Evolutionary conservation across 768 basidiomycete species (phyloP).

Genomic region (Suillus fuscotomentosus): DNA sequence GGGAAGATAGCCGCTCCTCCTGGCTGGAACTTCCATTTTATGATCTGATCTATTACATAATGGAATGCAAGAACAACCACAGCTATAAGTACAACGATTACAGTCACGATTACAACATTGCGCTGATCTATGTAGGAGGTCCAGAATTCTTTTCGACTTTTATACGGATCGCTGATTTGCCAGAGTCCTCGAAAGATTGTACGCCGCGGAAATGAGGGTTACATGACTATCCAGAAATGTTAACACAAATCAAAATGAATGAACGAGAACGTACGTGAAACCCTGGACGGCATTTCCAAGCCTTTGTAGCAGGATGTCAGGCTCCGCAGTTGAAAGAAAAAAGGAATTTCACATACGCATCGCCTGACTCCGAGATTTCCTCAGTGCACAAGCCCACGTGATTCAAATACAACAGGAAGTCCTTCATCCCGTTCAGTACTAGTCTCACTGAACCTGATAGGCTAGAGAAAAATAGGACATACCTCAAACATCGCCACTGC

Average conservation of each 20-base stretch:
- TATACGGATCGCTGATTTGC: constrained; percentile 3
- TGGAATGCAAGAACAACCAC: not conserved
- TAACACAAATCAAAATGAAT: not conserved
- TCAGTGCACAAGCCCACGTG: constrained; percentile 87
- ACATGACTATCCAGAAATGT: constrained; percentile 54
- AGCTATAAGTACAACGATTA: not conserved
- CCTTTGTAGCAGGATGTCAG: constrained; percentile 33
- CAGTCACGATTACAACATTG: not conserved
- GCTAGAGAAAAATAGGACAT: constrained; percentile 11
- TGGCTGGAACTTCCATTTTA: not conserved
- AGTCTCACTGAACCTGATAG: not conserved
- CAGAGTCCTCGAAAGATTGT: constrained; percentile 73
- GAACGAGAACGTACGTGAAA: constrained; percentile 66
- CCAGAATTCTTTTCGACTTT: not conserved
- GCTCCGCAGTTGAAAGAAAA: not conserved
- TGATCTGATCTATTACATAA: not conserved
- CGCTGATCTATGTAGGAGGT: not conserved
- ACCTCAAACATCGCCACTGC: constrained; percentile 93
- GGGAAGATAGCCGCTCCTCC: not conserved
- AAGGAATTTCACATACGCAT: constrained; percentile 54
- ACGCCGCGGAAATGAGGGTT: constrained; percentile 81
- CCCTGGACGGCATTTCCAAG: constrained; percentile 89
- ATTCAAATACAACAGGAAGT: constrained; percentile 80
- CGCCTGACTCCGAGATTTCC: constrained; percentile 83
- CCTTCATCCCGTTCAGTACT: constrained; percentile 35